Percentiles rank a stretch among this genome's conserved stretches.
phyloP scores from a whole-genome alignment of 1,284 basidiomycete species.

The Quambalaria eucalypti region DNA sequence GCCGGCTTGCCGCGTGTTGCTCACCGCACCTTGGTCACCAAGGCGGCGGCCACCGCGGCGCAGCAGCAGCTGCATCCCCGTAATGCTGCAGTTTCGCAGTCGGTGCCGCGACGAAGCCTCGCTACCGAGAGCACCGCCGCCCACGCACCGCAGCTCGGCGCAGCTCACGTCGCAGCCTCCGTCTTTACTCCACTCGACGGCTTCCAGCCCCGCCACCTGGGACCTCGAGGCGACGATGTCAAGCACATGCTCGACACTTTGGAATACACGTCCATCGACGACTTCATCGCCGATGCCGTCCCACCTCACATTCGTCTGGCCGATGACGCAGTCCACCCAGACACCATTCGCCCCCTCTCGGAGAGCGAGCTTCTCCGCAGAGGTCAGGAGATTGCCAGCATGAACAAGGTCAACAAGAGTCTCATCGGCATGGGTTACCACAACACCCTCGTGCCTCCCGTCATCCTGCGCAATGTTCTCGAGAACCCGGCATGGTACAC shows the following conservation, averaged over 20 bases:
- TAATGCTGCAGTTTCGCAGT: no score
- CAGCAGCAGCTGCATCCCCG: no score
- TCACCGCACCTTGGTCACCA: no score
- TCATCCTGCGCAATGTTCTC: conserved; percentile 52
- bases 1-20: no score
- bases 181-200: conserved; percentile 40
- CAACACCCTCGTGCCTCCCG: conserved; percentile 42
- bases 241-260: conserved; percentile 35
- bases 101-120: no score
- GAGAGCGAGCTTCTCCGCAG: conserved; percentile 74
- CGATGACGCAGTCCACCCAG: conserved; percentile 54
- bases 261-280: conserved; percentile 35
- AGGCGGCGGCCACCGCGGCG: no score
- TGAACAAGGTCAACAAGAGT: conserved; percentile 76
- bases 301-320: conserved; percentile 51
- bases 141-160: background rate
- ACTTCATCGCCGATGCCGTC: conserved; percentile 37
- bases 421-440: conserved; percentile 99
- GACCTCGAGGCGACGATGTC: conserved; percentile 33
- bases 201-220: conserved; percentile 38
- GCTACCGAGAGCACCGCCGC: no score
- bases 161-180: background rate
- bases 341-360: conserved; percentile 56
- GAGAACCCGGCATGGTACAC: conserved; percentile 99
- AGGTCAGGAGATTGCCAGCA: conserved; percentile 64